A percentile compares a stretch with the other conserved stretches of the same genome.
Conservation (phyloP, 2,329 filamentous ascomycete species). For the Fonsecaea monophora region DNA sequence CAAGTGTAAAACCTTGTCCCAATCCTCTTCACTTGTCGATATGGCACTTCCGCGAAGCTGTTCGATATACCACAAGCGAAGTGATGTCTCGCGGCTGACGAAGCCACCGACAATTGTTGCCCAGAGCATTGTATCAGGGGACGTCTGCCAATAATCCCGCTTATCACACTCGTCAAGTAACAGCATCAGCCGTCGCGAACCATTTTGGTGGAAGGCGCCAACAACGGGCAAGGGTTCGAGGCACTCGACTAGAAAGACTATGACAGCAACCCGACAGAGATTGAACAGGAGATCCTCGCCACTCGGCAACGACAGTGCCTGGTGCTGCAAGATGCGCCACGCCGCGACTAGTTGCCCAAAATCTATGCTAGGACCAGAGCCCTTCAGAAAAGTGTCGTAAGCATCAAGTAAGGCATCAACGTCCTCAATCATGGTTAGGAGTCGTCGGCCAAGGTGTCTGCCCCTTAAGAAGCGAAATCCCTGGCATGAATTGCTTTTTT, state of each 20-base stretch:
- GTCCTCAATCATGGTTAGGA: conserved; percentile 14
- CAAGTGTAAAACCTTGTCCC: conserved; percentile 14
- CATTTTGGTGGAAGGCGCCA: conserved; percentile 17
- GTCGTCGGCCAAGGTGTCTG: not conserved
- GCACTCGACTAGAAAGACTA: conserved; percentile 26
- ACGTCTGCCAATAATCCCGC: conserved; percentile 40
- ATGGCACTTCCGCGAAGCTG: conserved; percentile 19
- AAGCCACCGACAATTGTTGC: conserved; percentile 47
- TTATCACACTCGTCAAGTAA: conserved; percentile 41
- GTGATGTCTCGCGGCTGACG: conserved; percentile 39
- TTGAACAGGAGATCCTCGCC: conserved; percentile 20
- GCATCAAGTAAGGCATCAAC: conserved; percentile 16
- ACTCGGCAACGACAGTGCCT: conserved; percentile 15
- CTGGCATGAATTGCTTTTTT: not conserved
- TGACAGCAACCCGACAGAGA: conserved; percentile 21
- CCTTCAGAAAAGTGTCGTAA: conserved; percentile 15
- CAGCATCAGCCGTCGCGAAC: conserved; percentile 23
- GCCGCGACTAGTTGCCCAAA: conserved; percentile 23
- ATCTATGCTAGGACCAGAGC: conserved; percentile 15
- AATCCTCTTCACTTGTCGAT: not conserved
- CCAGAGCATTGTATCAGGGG: conserved; percentile 45
- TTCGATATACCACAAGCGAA: conserved; percentile 21
- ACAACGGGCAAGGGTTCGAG: conserved; percentile 21
- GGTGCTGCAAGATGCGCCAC: conserved; percentile 25
- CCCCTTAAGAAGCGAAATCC: conserved; percentile 18